Evolutionary conservation across 306 rosid species (phyloP).

Genomic region (Pterocarpus macrocarpus): DNA sequence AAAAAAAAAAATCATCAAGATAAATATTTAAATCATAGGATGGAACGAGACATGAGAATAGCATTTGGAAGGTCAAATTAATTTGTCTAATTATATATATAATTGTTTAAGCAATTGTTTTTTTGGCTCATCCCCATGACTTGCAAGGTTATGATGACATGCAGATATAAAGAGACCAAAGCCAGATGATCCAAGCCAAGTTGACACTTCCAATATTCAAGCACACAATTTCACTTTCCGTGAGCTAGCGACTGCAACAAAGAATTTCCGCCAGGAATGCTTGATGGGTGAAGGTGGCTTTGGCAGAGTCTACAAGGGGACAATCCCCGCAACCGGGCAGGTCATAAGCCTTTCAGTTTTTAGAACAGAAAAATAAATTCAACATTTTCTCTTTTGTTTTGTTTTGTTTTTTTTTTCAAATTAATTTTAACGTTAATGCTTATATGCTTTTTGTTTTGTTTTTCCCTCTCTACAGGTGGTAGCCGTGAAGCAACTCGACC

Average conservation of each 20-base stretch:
- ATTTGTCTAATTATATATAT: neutral
- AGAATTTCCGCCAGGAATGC: slow-evolving; percentile 85
- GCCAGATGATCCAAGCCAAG: slow-evolving; percentile 46
- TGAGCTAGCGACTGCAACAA: slow-evolving; percentile 88
- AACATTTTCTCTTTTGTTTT: neutral
- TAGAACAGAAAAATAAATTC: neutral
- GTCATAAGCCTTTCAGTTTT: slow-evolving; percentile 42
- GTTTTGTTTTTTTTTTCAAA: neutral
- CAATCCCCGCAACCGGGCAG: slow-evolving; percentile 73
- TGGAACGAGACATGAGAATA: neutral
- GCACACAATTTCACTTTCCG: slow-evolving; percentile 83
- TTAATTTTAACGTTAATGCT: neutral
- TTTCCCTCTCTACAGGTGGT: slow-evolving; percentile 61
- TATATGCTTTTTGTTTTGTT: neutral
- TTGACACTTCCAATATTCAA: slow-evolving; percentile 60
- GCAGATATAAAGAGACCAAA: slow-evolving; percentile 55
- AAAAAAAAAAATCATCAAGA: no score
- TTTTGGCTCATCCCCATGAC: no score
- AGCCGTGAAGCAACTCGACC: slow-evolving; percentile 96
- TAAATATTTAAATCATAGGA: neutral
- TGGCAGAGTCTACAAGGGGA: slow-evolving; percentile 92
- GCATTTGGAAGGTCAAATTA: slow-evolving; percentile 2
- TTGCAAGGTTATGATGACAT: neutral
- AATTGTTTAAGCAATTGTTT: no score
- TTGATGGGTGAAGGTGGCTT: slow-evolving; percentile 94